Percentiles rank a stretch among this genome's conserved stretches.
Evolutionary conservation across 1,139 yeast genomes (phyloP).

Genomic region (Suhomyces terraborum): DNA sequence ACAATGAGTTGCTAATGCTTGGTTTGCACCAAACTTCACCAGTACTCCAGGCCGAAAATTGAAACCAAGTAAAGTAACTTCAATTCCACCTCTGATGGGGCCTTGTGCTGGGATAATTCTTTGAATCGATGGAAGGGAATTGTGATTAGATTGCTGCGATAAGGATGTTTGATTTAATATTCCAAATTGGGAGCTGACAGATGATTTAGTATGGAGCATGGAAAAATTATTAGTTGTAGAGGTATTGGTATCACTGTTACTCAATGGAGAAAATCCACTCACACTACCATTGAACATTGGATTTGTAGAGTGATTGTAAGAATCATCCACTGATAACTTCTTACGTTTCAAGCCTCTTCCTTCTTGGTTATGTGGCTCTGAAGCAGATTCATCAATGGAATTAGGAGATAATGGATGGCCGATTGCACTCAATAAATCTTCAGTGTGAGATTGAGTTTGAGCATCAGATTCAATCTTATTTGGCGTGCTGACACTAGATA

Average conservation of each 20-base stretch:
- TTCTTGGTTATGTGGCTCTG: conserved; percentile 55
- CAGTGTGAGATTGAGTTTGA: conserved; percentile 4
- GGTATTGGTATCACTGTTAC: conserved; percentile 50
- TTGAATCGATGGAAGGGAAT: conserved; percentile 60
- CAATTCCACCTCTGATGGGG: conserved; percentile 93
- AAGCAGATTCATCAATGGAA: conserved; percentile 67
- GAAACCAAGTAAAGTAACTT: conserved; percentile 83
- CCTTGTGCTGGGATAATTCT: conserved; percentile 94
- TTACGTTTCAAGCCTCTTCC: conserved; percentile 43
- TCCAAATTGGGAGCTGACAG: conserved; percentile 14
- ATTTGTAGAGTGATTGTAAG: conserved; percentile 38
- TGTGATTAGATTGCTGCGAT: conserved; percentile 8
- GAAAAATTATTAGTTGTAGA: conserved; percentile 28
- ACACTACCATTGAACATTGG: conserved; percentile 49
- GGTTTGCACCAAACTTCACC: conserved; percentile 83
- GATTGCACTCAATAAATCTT: conserved; percentile 14
- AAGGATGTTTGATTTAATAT: conserved; percentile 17
- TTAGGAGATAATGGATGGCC: conserved; percentile 56
- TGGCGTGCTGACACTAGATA: conserved; percentile 4
- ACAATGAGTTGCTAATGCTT: conserved; percentile 87
- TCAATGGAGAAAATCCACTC: conserved; percentile 46
- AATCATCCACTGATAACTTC: conserved; percentile 48
- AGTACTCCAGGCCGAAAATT: conserved; percentile 80
- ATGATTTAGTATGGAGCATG: conserved; percentile 6
- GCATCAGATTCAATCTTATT: conserved; percentile 2